Base-by-base conservation (phyloP, 2,329 filamentous ascomycete genomes). In the Venturiaceae sp. region DNA sequence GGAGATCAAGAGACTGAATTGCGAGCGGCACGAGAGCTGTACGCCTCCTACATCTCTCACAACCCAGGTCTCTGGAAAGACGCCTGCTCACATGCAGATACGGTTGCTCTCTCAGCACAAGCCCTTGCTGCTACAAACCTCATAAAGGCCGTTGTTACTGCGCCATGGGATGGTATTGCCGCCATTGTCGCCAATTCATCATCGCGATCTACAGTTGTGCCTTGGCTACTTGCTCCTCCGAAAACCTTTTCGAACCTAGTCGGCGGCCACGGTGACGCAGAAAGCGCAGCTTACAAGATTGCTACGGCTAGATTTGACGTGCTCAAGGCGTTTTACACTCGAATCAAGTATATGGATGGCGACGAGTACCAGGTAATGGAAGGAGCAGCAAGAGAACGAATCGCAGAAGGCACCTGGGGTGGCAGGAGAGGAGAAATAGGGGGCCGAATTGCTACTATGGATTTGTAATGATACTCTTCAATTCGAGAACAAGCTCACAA, bases 191-290 rank as follows among this genome's bases (percentile, higher is more conserved):
- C 75, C 2, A 76, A 82, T 2, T 76, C 77, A 26, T 84, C 82
- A 82, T 74, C 78, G 2, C 79, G 80, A 0, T 67, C 77, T 71
- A 53, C 74, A 2, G 72, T 83, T 0, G 67, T 84, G 0, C 81
- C 82, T 0, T 83, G 80, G 63, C 71, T 85, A 2, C 75, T 84
- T 58, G 79, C 78, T 57, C 80, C 81, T 3, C 77, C 82, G 1
- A 77, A 78, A 32, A 79, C 77, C 0, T 83, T 81, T 60, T 76
- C 77, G 13, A 82, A 81, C 57, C 74, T 83, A n/a, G 81, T 83
- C 0, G 80, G 79, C 14, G 81, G 82, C 9, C 72, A 77, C 9
- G 80, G 79, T 2, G 82, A 83, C 64, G 70, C 77, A 1, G 79
- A 84, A 64, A 81, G 77, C 62, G 75, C 79, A 1, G 80, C 81